phyloP scores from a whole-genome alignment of 805 yeast genomes.

The Pichia nanzhaoensis region DNA sequence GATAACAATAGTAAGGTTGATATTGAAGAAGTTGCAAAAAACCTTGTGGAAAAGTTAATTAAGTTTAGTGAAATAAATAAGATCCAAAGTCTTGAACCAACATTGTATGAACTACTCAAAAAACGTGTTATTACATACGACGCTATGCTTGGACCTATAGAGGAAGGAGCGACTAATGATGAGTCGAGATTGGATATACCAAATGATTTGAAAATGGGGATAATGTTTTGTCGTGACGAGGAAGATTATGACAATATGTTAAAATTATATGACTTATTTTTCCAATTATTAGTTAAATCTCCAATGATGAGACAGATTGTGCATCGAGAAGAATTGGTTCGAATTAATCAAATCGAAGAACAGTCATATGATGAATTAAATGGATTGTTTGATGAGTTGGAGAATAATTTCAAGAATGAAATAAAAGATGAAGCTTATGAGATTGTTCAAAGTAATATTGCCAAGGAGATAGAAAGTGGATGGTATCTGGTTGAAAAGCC shows the following conservation, averaged over 20 bases:
- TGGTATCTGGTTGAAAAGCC: slow-evolving; percentile 10
- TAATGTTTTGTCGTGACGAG: slow-evolving; percentile 2
- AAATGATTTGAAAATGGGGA: background rate
- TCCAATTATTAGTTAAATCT: slow-evolving; percentile 3
- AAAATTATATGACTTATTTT: slow-evolving; percentile 5
- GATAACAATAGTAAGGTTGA: background rate
- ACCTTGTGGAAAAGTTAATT: slow-evolving; percentile 13
- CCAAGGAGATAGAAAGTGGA: slow-evolving; percentile 1
- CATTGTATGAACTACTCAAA: slow-evolving; percentile 14
- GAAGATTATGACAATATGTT: slow-evolving; percentile 6
- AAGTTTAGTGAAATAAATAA: slow-evolving; percentile 10
- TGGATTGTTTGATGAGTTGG: background rate
- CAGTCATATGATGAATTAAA: background rate
- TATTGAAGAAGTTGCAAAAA: background rate
- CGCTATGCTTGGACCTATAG: slow-evolving; percentile 9
- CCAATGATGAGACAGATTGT: background rate
- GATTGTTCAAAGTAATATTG: background rate
- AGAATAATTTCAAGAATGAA: background rate
- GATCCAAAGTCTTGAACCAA: slow-evolving; percentile 15
- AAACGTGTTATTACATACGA: slow-evolving; percentile 19
- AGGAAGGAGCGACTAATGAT: background rate
- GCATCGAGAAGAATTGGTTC: background rate
- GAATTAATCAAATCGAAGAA: background rate
- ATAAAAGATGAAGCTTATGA: background rate
- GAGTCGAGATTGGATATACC: slow-evolving; percentile 2